Percentiles rank a stretch among this genome's conserved stretches.
phyloP scores from a whole-genome alignment of 257 asterid genomes.

The Salvia splendens region DNA sequence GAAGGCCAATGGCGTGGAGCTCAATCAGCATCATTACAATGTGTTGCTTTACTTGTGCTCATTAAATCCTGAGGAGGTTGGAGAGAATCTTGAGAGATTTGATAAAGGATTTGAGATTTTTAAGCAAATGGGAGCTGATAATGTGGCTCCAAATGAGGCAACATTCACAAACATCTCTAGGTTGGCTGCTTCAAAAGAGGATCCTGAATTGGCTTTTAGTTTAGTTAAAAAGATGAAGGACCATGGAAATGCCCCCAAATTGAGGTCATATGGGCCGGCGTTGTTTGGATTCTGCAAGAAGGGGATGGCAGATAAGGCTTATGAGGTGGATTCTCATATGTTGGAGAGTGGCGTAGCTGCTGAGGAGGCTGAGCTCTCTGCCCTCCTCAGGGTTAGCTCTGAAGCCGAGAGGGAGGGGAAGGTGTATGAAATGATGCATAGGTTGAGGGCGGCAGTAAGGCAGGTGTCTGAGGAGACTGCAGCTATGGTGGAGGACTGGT shows the following conservation, averaged over 20 bases:
- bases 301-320: conserved; percentile 74
- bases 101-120: conserved; percentile 70
- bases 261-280: conserved; percentile 94
- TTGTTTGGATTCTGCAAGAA: conserved; percentile 73
- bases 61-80: conserved; percentile 33
- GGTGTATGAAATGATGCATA: conserved; percentile 87
- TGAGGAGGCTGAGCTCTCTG: conserved; percentile 85
- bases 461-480: conserved; percentile 91
- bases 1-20: conserved; percentile 46
- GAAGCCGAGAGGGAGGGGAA: conserved; percentile 54
- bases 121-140: conserved; percentile 63
- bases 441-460: conserved; percentile 79
- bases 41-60: conserved; percentile 77
- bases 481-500: conserved; percentile 65
- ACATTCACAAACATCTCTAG: conserved; percentile 89
- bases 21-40: conserved; percentile 70
- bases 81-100: conserved; percentile 32
- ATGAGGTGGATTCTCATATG: conserved; percentile 87
- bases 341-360: conserved; percentile 57
- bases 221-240: conserved; percentile 76
- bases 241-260: conserved; percentile 60
- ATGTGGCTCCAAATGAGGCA: conserved; percentile 80
- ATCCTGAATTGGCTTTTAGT: conserved; percentile 81
- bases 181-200: conserved; percentile 80
- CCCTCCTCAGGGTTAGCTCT: conserved; percentile 70